A percentile compares a stretch with the other conserved stretches of the same genome.
Conservation (phyloP, 257 asterid species). For the Nicotiana undulata region DNA sequence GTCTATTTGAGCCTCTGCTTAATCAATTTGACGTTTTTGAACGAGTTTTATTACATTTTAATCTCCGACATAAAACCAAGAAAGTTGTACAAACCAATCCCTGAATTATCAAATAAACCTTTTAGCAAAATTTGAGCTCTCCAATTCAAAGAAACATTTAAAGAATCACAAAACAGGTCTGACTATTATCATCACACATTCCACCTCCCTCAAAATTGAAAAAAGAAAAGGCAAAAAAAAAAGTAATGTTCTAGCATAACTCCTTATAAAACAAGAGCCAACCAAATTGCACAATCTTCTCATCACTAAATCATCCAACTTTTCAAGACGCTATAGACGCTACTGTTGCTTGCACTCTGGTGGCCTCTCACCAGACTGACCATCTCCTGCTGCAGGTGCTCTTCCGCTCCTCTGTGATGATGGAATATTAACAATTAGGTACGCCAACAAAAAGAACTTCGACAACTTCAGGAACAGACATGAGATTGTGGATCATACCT, state of each 20-base stretch:
- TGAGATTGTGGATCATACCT: not conserved
- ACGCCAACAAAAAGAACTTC: not conserved
- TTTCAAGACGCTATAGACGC: not conserved
- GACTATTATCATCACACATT: not conserved
- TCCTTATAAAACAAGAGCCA: not conserved
- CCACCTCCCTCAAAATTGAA: not conserved
- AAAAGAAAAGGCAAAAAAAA: not conserved
- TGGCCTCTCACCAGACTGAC: conserved; percentile 70
- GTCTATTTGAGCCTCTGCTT: not conserved
- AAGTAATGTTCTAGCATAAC: not conserved
- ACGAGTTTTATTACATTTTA: not conserved
- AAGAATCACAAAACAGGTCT: not conserved
- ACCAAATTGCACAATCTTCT: not conserved
- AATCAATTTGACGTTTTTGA: not conserved
- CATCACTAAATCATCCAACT: not conserved
- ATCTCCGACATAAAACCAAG: not conserved
- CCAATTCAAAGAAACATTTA: not conserved
- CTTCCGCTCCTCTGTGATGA: conserved; percentile 47
- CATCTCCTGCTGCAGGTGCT: conserved; percentile 42
- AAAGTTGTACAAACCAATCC: not conserved
- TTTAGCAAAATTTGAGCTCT: not conserved
- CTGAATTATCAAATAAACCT: not conserved
- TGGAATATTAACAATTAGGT: conserved; percentile 1
- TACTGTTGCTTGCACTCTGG: conserved; percentile 87
- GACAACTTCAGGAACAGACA: not conserved